These are phyloP conservation scores for Alternaria brassicicola DNA, from an alignment of 2,329 filamentous ascomycete species.

Conservation along the genomic window DNA sequence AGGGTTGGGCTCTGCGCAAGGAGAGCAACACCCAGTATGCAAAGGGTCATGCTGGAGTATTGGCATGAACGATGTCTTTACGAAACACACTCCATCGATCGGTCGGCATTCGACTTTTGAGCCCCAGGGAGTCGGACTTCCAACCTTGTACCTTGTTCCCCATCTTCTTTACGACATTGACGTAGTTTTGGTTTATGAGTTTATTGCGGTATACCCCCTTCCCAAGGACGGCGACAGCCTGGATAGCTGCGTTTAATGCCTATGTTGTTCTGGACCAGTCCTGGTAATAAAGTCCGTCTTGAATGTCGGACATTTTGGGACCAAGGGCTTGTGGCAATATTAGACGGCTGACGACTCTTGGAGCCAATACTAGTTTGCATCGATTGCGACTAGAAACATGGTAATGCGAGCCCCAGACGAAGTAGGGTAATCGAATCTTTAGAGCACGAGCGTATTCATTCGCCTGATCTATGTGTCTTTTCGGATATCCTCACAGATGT, in stretches of 20 bases:
- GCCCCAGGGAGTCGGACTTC: neutral
- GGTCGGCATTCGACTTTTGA: neutral
- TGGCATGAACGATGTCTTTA: constrained; percentile 25
- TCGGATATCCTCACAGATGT: constrained; percentile 11
- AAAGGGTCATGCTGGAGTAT: constrained; percentile 35
- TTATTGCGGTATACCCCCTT: constrained; percentile 40
- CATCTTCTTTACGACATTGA: constrained; percentile 25
- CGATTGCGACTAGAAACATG: neutral
- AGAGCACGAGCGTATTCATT: neutral
- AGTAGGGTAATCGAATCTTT: neutral
- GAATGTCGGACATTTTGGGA: neutral
- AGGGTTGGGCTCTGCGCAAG: constrained; percentile 74
- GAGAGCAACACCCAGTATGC: constrained; percentile 38
- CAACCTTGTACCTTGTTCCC: constrained; percentile 11
- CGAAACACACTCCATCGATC: neutral
- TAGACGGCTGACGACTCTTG: neutral
- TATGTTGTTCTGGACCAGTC: neutral
- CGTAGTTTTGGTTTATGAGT: constrained; percentile 2
- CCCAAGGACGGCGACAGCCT: constrained; percentile 27
- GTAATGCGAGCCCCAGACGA: neutral
- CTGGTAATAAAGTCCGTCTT: constrained; percentile 2
- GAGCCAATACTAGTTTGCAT: neutral
- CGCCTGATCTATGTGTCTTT: neutral
- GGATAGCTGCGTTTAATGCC: constrained; percentile 31
- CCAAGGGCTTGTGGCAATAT: neutral